A percentile compares a stretch with the other conserved stretches of the same genome.
Conservation (phyloP, 2,329 filamentous ascomycete genomes). For the Herpotrichia juniperi region DNA sequence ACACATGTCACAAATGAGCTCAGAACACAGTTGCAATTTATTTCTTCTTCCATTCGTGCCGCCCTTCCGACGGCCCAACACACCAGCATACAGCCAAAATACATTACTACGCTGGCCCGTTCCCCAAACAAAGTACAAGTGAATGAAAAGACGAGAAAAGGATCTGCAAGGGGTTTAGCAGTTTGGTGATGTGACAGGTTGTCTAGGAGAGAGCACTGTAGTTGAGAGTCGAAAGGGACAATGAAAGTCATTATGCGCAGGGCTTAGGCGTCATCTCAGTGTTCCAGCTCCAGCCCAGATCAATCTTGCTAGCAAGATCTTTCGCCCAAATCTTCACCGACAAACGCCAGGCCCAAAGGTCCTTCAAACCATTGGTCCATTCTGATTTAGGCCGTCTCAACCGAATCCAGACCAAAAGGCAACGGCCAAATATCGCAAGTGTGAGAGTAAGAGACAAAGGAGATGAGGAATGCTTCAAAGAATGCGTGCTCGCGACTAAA, state of each 20-base stretch:
- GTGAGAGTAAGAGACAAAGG: conserved; percentile 40
- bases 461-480: conserved; percentile 26
- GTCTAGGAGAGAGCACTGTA: neutral
- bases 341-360: conserved; percentile 30
- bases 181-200: neutral
- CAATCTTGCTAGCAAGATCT: conserved; percentile 25
- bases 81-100: conserved; percentile 6
- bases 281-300: conserved; percentile 37
- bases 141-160: conserved; percentile 4
- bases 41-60: conserved; percentile 2
- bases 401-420: conserved; percentile 33
- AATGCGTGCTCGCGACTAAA: conserved; percentile 28
- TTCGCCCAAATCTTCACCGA: conserved; percentile 22
- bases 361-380: conserved; percentile 13
- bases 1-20: neutral
- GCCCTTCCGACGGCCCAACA: neutral
- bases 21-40: conserved; percentile 5
- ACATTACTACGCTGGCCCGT: conserved; percentile 16
- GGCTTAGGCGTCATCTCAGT: conserved; percentile 26
- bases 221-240: conserved; percentile 5
- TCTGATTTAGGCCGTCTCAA: conserved; percentile 22
- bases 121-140: conserved; percentile 3
- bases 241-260: conserved; percentile 25
- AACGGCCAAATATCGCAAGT: conserved; percentile 31
- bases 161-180: neutral